Percentiles rank a stretch among this genome's conserved stretches.
phyloP scores from a whole-genome alignment of 2,329 filamentous ascomycete genomes.

The Talaromyces marneffei region DNA sequence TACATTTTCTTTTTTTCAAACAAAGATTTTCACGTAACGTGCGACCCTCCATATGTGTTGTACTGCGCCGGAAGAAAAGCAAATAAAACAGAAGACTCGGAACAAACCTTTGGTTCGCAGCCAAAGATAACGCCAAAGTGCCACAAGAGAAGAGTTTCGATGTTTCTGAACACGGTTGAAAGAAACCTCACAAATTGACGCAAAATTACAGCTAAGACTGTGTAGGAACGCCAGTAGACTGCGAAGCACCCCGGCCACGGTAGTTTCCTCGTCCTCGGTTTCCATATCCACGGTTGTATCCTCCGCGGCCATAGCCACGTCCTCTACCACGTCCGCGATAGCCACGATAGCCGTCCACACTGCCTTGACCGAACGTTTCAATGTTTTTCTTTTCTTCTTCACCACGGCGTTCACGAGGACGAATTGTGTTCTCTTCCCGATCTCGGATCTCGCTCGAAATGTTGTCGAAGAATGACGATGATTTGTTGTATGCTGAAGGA shows the following conservation, averaged over 20 bases:
- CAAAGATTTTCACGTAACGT: slow-evolving; percentile 6
- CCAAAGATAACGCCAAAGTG: slow-evolving; percentile 6
- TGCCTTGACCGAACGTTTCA: slow-evolving; percentile 95
- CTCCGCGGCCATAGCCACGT: slow-evolving; percentile 43
- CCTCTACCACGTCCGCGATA: slow-evolving; percentile 66
- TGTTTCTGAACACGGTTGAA: background rate
- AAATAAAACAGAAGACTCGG: background rate
- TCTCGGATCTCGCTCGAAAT: slow-evolving; percentile 93
- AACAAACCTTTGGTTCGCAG: slow-evolving; percentile 9
- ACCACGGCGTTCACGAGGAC: slow-evolving; percentile 72
- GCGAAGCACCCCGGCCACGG: slow-evolving; percentile 33
- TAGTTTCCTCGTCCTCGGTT: slow-evolving; percentile 35
- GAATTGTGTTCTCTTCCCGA: slow-evolving; percentile 67
- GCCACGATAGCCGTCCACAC: slow-evolving; percentile 80
- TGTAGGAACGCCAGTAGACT: slow-evolving; percentile 35
- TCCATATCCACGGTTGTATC: slow-evolving; percentile 42
- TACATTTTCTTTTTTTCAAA: slow-evolving; percentile 4
- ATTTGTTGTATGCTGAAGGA: slow-evolving; percentile 71
- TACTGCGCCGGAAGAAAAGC: slow-evolving; percentile 6
- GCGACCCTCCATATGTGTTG: slow-evolving; percentile 1
- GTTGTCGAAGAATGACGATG: slow-evolving; percentile 92
- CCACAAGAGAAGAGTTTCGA: background rate
- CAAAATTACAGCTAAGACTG: slow-evolving; percentile 21
- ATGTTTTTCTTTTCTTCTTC: slow-evolving; percentile 95
- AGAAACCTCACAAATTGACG: background rate